phyloP scores from a whole-genome alignment of 2,329 filamentous ascomycete species.

The Sclerotinia nivalis region DNA sequence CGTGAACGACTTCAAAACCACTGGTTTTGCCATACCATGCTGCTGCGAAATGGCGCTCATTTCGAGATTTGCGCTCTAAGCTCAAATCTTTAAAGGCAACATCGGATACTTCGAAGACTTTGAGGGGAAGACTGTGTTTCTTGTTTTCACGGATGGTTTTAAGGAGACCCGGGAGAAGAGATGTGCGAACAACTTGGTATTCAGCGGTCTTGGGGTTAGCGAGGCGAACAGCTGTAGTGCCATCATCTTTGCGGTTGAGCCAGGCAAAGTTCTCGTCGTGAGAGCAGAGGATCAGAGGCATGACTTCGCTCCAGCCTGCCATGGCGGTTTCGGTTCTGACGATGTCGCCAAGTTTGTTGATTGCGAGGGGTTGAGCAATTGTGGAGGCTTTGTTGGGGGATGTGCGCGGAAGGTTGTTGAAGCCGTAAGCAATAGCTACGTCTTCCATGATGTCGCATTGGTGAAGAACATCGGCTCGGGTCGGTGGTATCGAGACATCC shows the following conservation, averaged over 20 bases:
- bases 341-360: slow-evolving; percentile 96
- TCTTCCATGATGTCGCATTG: slow-evolving; percentile 99
- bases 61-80: slow-evolving; percentile 82
- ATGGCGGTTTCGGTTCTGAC: slow-evolving; percentile 86
- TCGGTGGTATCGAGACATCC: slow-evolving; percentile 82
- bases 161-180: slow-evolving; percentile 79
- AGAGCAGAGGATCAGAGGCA: slow-evolving; percentile 94
- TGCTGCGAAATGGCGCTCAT: slow-evolving; percentile 94
- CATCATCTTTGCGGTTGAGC: slow-evolving; percentile 88
- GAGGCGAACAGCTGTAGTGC: slow-evolving; percentile 77
- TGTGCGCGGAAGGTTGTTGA: slow-evolving; percentile 88
- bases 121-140: slow-evolving; percentile 82
- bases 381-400: slow-evolving; percentile 85
- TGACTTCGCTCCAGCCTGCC: slow-evolving; percentile 93
- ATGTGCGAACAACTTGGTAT: slow-evolving; percentile 91
- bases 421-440: slow-evolving; percentile 92
- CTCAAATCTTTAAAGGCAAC: slow-evolving; percentile 86
- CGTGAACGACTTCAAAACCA: slow-evolving; percentile 95
- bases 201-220: slow-evolving; percentile 92
- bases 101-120: slow-evolving; percentile 89
- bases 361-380: slow-evolving; percentile 79
- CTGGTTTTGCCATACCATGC: slow-evolving; percentile 92
- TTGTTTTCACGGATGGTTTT: slow-evolving; percentile 96
- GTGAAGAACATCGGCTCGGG: slow-evolving; percentile 90
- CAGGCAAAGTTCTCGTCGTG: slow-evolving; percentile 98